These are phyloP conservation scores for Citrus sp. DNA, from an alignment of 345 rosid genomes.

Conservation along the genomic window DNA sequence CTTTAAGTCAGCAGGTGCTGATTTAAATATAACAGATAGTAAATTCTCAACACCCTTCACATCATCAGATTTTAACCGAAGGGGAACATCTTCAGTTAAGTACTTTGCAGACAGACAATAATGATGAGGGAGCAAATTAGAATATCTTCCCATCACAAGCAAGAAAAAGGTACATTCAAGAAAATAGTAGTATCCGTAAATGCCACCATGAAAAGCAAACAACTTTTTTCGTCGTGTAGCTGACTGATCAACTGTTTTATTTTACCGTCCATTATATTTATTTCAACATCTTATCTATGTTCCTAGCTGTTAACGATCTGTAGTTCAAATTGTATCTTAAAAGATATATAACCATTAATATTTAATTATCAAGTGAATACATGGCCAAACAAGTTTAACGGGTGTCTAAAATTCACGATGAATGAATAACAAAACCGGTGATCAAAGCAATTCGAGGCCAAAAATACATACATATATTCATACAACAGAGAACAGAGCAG, in stretches of 20 bases:
- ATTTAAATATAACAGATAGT: constrained; percentile 11
- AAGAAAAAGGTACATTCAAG: not conserved
- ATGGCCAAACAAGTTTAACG: too few relatives aligned
- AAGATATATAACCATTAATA: too few relatives aligned
- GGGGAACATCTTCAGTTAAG: constrained; percentile 17
- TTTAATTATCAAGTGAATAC: too few relatives aligned
- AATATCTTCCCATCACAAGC: not conserved
- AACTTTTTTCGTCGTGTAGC: not conserved
- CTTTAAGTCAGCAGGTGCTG: constrained; percentile 15
- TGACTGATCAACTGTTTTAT: not conserved
- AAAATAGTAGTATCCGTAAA: not conserved
- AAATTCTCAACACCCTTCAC: constrained; percentile 11
- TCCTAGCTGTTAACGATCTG: too few relatives aligned
- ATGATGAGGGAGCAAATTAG: not conserved
- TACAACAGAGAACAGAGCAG: too few relatives aligned
- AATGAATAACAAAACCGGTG: too few relatives aligned
- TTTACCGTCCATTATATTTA: not conserved
- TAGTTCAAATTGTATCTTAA: too few relatives aligned
- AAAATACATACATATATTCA: too few relatives aligned
- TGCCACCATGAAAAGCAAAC: not conserved
- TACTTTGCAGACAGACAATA: constrained; percentile 7
- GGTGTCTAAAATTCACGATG: too few relatives aligned
- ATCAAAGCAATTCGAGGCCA: too few relatives aligned
- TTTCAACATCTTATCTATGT: not conserved
- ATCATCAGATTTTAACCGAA: not conserved